phyloP scores from a whole-genome alignment of 139 green algal genomes.

The Chlamydomonas schloesseri region DNA sequence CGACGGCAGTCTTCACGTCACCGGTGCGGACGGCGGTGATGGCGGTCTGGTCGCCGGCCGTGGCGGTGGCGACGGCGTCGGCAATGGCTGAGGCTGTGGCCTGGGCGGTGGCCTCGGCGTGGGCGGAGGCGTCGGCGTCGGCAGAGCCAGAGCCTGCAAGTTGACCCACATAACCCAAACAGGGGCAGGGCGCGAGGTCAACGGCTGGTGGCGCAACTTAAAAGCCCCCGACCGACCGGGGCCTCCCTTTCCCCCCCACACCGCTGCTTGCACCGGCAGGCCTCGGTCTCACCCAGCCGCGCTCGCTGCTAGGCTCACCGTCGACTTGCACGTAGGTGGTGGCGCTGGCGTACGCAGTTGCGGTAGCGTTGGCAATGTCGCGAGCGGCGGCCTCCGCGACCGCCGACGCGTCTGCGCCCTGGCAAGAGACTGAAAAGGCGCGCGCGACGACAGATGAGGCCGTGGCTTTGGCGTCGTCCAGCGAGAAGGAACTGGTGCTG shows the following conservation, averaged over 20 bases:
- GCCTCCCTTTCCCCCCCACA: too few relatives aligned
- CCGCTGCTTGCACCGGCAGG: too few relatives aligned
- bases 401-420: not conserved
- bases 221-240: too few relatives aligned
- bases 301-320: not conserved
- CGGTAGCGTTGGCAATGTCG: not conserved
- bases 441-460: not conserved
- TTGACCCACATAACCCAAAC: too few relatives aligned
- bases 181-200: too few relatives aligned
- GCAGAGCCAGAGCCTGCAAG: not conserved
- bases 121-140: not conserved
- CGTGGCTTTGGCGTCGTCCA: not conserved
- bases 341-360: not conserved
- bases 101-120: not conserved
- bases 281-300: too few relatives aligned
- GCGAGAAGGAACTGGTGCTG: not conserved
- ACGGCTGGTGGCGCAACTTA: too few relatives aligned
- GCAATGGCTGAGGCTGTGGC: slow-evolving; percentile 2
- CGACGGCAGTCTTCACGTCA: not conserved
- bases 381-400: not conserved
- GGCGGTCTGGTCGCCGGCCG: not conserved
- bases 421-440: not conserved
- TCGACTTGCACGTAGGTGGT: not conserved
- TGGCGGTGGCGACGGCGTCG: not conserved
- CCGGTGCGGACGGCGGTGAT: not conserved